phyloP scores from a whole-genome alignment of 2,329 filamentous ascomycete species.

The Xylaria polymorpha region DNA sequence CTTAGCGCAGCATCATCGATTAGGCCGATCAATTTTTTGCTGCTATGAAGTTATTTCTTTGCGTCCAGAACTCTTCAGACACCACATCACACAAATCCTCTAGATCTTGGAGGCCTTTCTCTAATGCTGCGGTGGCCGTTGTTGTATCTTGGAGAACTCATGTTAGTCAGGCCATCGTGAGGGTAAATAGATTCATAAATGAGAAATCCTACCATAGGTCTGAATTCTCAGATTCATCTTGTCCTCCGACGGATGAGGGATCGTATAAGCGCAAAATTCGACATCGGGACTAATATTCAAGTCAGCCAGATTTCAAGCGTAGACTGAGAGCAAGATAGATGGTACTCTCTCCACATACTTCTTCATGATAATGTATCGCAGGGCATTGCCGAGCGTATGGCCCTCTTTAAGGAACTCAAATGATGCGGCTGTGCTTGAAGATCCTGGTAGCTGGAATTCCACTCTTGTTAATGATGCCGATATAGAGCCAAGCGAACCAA shows the following conservation, averaged over 20 bases:
- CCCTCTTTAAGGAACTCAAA: conserved; percentile 96
- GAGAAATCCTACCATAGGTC: conserved; percentile 79
- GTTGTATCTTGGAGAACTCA: conserved; percentile 71
- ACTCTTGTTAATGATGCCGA: conserved; percentile 27
- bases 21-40: conserved; percentile 16
- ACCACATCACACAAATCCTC: conserved; percentile 95
- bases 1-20: conserved; percentile 4
- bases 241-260: conserved; percentile 93
- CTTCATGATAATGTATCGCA: conserved; percentile 98
- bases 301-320: conserved; percentile 23
- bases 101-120: conserved; percentile 89
- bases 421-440: conserved; percentile 87
- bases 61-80: conserved; percentile 83
- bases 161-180: conserved; percentile 28
- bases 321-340: background rate
- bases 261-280: conserved; percentile 98
- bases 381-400: conserved; percentile 92
- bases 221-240: conserved; percentile 99
- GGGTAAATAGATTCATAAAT: background rate
- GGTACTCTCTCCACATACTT: conserved; percentile 71
- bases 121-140: conserved; percentile 83
- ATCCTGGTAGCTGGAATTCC: conserved; percentile 77
- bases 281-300: conserved; percentile 89
- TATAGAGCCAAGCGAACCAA: conserved; percentile 15
- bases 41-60: conserved; percentile 70